These are phyloP conservation scores for Dianthus caryophyllus DNA, from an alignment of 148 eudicot species.

Conservation along the genomic window DNA sequence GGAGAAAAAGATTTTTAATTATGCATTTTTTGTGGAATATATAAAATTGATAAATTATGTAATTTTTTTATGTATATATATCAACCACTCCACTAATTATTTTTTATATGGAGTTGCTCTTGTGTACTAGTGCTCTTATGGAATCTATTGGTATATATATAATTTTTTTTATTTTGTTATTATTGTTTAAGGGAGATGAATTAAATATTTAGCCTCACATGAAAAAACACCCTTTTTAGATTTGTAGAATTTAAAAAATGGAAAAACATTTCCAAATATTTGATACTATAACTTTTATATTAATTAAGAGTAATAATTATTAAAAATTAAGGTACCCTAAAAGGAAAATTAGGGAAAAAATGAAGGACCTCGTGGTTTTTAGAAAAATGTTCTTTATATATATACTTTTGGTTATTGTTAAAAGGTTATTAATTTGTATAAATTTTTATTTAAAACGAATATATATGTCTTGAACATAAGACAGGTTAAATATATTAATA, in stretches of 20 bases:
- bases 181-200: constrained; percentile 2
- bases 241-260: constrained; percentile 10
- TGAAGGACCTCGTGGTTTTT: background rate
- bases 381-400: background rate
- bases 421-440: no score
- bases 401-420: no score
- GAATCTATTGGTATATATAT: constrained; percentile 22
- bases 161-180: constrained; percentile 2
- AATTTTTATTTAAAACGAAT: no score
- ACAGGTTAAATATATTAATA: no score
- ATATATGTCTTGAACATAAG: no score
- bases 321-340: constrained; percentile 10
- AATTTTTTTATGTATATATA: background rate
- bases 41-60: background rate
- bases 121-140: constrained; percentile 7
- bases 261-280: constrained; percentile 9
- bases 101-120: constrained; percentile 4
- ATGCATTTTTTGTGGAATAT: background rate
- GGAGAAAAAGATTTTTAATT: background rate
- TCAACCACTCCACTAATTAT: background rate
- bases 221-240: constrained; percentile 28
- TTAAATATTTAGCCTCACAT: constrained; percentile 30
- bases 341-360: background rate
- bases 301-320: constrained; percentile 2
- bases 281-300: background rate